Evolutionary conservation across 176 grass and related monocot genomes (phyloP).

Genomic region (Avena eriantha): DNA sequence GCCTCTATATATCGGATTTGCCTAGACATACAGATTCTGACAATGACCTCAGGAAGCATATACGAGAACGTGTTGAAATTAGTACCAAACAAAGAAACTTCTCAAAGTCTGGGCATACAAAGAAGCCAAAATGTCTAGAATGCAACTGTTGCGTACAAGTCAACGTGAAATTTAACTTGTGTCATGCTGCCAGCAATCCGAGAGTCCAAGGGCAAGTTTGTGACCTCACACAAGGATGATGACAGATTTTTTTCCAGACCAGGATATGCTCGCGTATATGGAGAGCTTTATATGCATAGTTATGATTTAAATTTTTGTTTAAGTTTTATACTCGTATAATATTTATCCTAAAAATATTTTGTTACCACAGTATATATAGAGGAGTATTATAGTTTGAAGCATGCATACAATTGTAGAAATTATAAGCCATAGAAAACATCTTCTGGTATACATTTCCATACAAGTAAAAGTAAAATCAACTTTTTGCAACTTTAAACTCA

Average conservation of each 20-base stretch:
- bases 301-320: background rate
- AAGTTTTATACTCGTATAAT: background rate
- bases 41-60: background rate
- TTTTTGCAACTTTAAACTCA: background rate
- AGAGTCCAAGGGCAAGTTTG: background rate
- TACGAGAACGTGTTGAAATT: background rate
- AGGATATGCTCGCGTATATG: background rate
- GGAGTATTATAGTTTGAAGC: background rate
- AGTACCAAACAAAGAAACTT: background rate
- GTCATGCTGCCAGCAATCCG: background rate
- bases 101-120: background rate
- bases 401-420: background rate
- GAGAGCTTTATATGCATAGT: background rate
- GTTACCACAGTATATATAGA: background rate
- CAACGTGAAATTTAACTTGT: slow-evolving; percentile 5
- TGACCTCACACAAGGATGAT: background rate
- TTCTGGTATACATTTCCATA: background rate
- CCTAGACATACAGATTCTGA: background rate
- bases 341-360: background rate
- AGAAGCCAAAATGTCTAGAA: background rate
- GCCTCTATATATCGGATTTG: background rate
- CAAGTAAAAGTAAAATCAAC: background rate
- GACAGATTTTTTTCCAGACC: background rate
- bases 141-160: background rate
- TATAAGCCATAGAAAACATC: slow-evolving; percentile 11